Conservation (phyloP, 1,284 basidiomycete genomes). For the Cutaneotrichosporon sp. region DNA sequence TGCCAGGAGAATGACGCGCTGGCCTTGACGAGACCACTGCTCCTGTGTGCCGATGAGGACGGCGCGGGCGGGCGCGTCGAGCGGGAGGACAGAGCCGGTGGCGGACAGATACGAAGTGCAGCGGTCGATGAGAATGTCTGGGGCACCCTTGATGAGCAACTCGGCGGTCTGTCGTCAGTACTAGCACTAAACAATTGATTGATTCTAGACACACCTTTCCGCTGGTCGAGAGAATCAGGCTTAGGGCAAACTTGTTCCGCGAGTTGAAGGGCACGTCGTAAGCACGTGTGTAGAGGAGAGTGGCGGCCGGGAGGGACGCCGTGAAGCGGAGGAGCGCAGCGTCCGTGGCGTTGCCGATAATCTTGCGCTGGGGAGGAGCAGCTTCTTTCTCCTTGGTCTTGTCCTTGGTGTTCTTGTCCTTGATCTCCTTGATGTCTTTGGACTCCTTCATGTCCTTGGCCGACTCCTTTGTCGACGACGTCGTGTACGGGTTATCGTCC, state of each 20-base stretch:
- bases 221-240: slow-evolving; percentile 32
- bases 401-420: slow-evolving; percentile 34
- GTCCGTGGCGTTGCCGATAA: slow-evolving; percentile 66
- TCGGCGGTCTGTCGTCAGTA: not conserved
- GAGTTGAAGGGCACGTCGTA: slow-evolving; percentile 62
- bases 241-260: slow-evolving; percentile 67
- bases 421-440: too few relatives aligned
- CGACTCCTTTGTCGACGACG: too few relatives aligned
- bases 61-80: slow-evolving; percentile 44
- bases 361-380: slow-evolving; percentile 31
- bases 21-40: slow-evolving; percentile 61
- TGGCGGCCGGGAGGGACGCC: slow-evolving; percentile 54
- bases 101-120: slow-evolving; percentile 53
- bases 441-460: too few relatives aligned
- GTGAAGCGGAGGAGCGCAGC: slow-evolving; percentile 64
- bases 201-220: too few relatives aligned
- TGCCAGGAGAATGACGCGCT: slow-evolving; percentile 61
- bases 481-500: too few relatives aligned
- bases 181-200: too few relatives aligned
- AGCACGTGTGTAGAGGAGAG: slow-evolving; percentile 49
- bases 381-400: slow-evolving; percentile 46
- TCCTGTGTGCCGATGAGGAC: slow-evolving; percentile 56
- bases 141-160: slow-evolving; percentile 59
- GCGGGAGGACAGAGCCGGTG: slow-evolving; percentile 50
- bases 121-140: slow-evolving; percentile 60